Percentiles rank a stretch among this genome's conserved stretches.
Evolutionary conservation across 75 land plant species (phyloP).

Genomic region (Larix kaempferi): DNA sequence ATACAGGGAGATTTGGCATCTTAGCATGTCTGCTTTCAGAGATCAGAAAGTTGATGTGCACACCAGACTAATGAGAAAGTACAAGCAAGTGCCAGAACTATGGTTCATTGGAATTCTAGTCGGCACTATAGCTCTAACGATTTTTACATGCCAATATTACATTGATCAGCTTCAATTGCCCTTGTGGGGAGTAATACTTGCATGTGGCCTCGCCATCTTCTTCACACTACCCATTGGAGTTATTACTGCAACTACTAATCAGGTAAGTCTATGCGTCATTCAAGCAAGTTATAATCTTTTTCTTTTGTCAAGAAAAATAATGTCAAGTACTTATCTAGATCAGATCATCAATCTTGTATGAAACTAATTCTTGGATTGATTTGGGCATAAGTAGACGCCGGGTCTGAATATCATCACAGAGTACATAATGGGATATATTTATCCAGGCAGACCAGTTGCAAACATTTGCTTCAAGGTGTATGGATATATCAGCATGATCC

Average conservation of each 20-base stretch:
- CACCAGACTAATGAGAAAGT: constrained; percentile 22
- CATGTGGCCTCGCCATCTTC: constrained; percentile 20
- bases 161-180: constrained; percentile 27
- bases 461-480: constrained; percentile 35
- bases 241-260: constrained; percentile 35
- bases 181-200: constrained; percentile 37
- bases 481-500: constrained; percentile 34
- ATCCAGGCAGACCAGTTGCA: constrained; percentile 36
- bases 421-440: constrained; percentile 25
- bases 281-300: neutral
- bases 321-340: no score
- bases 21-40: constrained; percentile 17
- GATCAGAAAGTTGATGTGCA: constrained; percentile 17
- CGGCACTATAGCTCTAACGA: constrained; percentile 7
- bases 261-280: constrained; percentile 9
- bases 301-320: no score
- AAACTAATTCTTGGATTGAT: no score
- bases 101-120: constrained; percentile 25
- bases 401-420: constrained; percentile 37
- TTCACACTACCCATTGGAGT: constrained; percentile 40
- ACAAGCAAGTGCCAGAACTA: constrained; percentile 15
- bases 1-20: constrained; percentile 29
- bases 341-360: no score
- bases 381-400: neutral
- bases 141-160: constrained; percentile 7